phyloP scores from a whole-genome alignment of 768 basidiomycete genomes.

The Lentinus brumalis region DNA sequence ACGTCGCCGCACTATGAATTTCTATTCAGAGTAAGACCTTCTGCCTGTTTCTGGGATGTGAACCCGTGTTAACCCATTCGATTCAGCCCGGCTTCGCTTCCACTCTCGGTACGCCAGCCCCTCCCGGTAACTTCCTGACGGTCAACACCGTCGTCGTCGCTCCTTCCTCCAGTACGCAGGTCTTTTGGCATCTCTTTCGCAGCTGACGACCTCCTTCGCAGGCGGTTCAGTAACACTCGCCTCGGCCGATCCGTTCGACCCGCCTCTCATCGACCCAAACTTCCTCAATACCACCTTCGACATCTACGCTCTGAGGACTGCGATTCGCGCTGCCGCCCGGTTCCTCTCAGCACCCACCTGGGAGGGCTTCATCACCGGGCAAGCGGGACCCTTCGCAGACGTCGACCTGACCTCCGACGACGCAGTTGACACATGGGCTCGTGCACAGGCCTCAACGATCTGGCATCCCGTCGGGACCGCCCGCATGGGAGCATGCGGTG shows the following conservation, averaged over 20 bases:
- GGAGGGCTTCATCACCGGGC: slow-evolving; percentile 10
- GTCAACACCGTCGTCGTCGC: slow-evolving; percentile 18
- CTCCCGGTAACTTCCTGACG: slow-evolving; percentile 23
- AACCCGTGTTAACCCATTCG: background rate
- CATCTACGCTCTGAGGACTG: slow-evolving; percentile 28
- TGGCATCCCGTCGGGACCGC: slow-evolving; percentile 39
- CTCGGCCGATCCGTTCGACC: slow-evolving; percentile 26
- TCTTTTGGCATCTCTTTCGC: background rate
- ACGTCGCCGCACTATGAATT: slow-evolving; percentile 16
- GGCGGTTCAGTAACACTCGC: slow-evolving; percentile 30
- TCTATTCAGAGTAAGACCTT: slow-evolving; percentile 5
- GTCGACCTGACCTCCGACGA: slow-evolving; percentile 14
- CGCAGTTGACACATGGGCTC: slow-evolving; percentile 22
- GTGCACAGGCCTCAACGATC: slow-evolving; percentile 19
- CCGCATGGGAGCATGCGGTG: slow-evolving; percentile 40
- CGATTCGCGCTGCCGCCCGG: slow-evolving; percentile 1
- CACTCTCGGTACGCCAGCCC: slow-evolving; percentile 2
- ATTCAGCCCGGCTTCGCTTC: slow-evolving; percentile 6
- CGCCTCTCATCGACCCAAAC: slow-evolving; percentile 30
- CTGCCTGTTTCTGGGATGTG: too few relatives aligned
- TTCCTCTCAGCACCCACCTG: slow-evolving; percentile 17
- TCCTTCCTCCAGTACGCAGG: slow-evolving; percentile 26
- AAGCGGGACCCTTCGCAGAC: background rate
- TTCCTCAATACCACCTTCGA: slow-evolving; percentile 32
- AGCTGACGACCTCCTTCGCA: background rate